Percentiles rank a stretch among this genome's conserved stretches.
These are phyloP conservation scores for Areca catechu DNA, from an alignment of 176 grass and related monocot species.

Conservation along the genomic window DNA sequence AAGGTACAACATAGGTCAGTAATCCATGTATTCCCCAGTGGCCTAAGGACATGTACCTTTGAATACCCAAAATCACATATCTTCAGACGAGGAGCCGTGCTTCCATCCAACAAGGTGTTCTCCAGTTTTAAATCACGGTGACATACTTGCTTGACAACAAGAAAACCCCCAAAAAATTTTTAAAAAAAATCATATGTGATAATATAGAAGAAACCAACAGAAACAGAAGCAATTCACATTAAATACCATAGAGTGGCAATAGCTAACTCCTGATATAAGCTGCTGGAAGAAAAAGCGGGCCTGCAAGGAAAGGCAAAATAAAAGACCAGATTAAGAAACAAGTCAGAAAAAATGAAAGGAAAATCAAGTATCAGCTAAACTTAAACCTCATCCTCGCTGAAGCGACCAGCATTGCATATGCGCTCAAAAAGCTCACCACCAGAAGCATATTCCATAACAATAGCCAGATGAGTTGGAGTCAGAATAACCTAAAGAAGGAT, in stretches of 20 bases:
- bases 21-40: no score
- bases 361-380: neutral
- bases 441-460: slow-evolving; percentile 99
- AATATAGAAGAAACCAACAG: slow-evolving; percentile 7
- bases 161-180: slow-evolving; percentile 22
- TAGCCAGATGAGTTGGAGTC: slow-evolving; percentile 98
- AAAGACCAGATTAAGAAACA: neutral
- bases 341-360: neutral
- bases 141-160: slow-evolving; percentile 95
- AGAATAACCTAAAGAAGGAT: slow-evolving; percentile 63
- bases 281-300: slow-evolving; percentile 96
- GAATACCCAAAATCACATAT: slow-evolving; percentile 99
- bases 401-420: slow-evolving; percentile 85
- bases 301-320: slow-evolving; percentile 19
- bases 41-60: slow-evolving; percentile 33
- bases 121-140: slow-evolving; percentile 98
- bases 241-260: slow-evolving; percentile 93
- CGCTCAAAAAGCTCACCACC: slow-evolving; percentile 93
- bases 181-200: slow-evolving; percentile 11
- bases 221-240: neutral
- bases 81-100: slow-evolving; percentile 84
- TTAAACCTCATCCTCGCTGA: slow-evolving; percentile 89
- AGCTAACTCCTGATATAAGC: slow-evolving; percentile 97
- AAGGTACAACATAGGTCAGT: no score
- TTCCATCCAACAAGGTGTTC: slow-evolving; percentile 87